These are phyloP conservation scores for Tetragonia tetragonoides DNA, from an alignment of 148 eudicot genomes.

Conservation along the genomic window DNA sequence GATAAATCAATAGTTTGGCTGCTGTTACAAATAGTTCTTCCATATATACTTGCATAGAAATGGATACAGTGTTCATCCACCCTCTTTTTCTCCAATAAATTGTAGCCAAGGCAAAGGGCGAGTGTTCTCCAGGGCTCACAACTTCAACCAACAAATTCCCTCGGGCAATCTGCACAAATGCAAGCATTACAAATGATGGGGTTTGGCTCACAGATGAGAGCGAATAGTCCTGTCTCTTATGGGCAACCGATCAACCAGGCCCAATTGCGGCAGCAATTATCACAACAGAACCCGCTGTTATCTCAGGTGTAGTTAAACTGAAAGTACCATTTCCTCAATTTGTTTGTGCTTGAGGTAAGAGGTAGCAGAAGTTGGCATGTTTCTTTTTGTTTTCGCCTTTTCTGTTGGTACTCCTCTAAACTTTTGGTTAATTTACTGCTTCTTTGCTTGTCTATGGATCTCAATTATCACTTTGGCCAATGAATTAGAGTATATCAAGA, in stretches of 20 bases:
- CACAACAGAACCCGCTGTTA: slow-evolving; percentile 67
- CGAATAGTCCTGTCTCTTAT: slow-evolving; percentile 57
- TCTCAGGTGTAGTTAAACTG: slow-evolving; percentile 55
- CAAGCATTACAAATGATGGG: slow-evolving; percentile 80
- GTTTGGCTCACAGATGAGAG: slow-evolving; percentile 65
- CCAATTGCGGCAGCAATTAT: slow-evolving; percentile 63
- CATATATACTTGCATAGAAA: slow-evolving; percentile 1
- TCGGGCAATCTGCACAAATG: slow-evolving; percentile 71
- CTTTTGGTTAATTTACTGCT: not conserved
- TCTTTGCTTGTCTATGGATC: not conserved
- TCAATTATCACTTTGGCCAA: not conserved
- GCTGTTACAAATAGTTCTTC: not conserved
- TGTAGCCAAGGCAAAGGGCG: slow-evolving; percentile 83
- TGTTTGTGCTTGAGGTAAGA: not conserved
- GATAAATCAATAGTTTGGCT: not conserved
- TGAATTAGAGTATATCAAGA: not conserved
- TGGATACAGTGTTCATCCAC: slow-evolving; percentile 1
- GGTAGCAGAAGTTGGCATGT: not conserved
- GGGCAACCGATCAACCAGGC: slow-evolving; percentile 56
- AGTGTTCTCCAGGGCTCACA: slow-evolving; percentile 75
- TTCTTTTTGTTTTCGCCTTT: not conserved
- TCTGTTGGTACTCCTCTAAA: not conserved
- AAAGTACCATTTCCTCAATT: not conserved
- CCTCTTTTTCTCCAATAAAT: not conserved
- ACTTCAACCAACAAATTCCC: slow-evolving; percentile 53